Evolutionary conservation across 352 stramenopile species (phyloP), one percentile per base, ranked within the genome.

Genomic region (Blastocystis sp.): DNA sequence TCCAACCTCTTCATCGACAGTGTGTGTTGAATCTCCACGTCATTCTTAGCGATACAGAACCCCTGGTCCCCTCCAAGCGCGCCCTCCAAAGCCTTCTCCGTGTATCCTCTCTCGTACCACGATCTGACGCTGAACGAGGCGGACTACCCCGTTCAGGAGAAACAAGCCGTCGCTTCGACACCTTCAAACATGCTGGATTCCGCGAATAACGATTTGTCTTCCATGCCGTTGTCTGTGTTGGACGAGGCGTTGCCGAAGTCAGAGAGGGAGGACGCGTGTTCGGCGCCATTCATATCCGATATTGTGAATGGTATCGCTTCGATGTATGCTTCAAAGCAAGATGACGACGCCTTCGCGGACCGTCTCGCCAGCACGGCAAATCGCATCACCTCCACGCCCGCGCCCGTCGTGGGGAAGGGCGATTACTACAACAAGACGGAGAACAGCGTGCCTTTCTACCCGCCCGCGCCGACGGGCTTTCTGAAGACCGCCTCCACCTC

Each of bases 31-130:
- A 37, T 9, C 62, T 19, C 9, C 62, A 21, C 9, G 26, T 67
- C 21, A 71, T 9, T 13, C 16, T 33, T 71, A 33, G 63, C 63
- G 41, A n/a, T 24, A 19, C 41, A 37, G 31, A 9, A 67, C 9
- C 62, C 62, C 0, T 67, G 62, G 62, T 24, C 26, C 9, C 31
- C 62, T 6, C 63, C 33, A 3, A n/a, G 16, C 1, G 21, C 16
- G 12, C 33, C 41, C 26, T 41, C 63, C 13, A 71, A 35, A 24
- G 33, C 63, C 16, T 71, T 71, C 26, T 71, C 63, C 31, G 63
- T 71, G 63, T 71, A 71, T 33, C 63, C 63, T 4, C 26, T 71
- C 41, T 41, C 33, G 21, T 71, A 35, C 21, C 41, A 50, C 63
- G 41, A 71, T 10, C n/a, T 71, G 16, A 41, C 63, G 21, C 63